Evolutionary conservation across 2,329 filamentous ascomycete species (phyloP).

Genomic region (Stemphylium beticola): DNA sequence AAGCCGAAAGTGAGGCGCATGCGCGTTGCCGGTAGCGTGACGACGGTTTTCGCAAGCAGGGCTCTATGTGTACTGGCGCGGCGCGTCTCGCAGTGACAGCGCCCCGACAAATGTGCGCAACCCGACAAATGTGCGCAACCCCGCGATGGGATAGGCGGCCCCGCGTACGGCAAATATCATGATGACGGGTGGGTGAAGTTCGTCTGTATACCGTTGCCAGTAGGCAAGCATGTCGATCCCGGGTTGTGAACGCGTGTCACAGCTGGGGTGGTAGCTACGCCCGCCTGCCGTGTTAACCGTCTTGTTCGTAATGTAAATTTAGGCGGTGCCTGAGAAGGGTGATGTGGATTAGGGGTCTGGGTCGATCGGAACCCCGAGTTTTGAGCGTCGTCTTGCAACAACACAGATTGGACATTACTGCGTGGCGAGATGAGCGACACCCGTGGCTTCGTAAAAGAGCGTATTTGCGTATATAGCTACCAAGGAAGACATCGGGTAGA

Average conservation of each 20-base stretch:
- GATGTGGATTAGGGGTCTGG: too few species aligned
- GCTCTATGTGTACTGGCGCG: background rate
- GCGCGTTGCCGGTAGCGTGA: too few species aligned
- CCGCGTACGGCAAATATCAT: background rate
- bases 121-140: background rate
- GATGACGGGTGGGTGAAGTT: background rate
- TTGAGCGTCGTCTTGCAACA: too few species aligned
- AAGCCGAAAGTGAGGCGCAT: too few species aligned
- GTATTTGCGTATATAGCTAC: too few species aligned
- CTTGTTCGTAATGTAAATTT: background rate
- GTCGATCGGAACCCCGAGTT: too few species aligned
- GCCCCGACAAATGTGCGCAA: too few species aligned
- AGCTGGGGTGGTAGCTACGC: background rate
- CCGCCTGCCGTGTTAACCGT: conserved; percentile 9
- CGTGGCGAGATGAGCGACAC: too few species aligned
- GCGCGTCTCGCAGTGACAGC: background rate
- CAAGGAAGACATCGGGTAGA: too few species aligned
- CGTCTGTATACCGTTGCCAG: background rate
- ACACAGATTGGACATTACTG: too few species aligned
- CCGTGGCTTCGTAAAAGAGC: too few species aligned
- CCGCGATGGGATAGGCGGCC: background rate
- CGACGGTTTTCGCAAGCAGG: background rate
- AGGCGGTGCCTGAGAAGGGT: too few species aligned
- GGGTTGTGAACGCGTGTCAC: conserved; percentile 10
- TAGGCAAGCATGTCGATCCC: background rate